These are phyloP conservation scores for Mortierella sp. DNA, from an alignment of 371 early-diverging fungal genomes.

Conservation along the genomic window DNA sequence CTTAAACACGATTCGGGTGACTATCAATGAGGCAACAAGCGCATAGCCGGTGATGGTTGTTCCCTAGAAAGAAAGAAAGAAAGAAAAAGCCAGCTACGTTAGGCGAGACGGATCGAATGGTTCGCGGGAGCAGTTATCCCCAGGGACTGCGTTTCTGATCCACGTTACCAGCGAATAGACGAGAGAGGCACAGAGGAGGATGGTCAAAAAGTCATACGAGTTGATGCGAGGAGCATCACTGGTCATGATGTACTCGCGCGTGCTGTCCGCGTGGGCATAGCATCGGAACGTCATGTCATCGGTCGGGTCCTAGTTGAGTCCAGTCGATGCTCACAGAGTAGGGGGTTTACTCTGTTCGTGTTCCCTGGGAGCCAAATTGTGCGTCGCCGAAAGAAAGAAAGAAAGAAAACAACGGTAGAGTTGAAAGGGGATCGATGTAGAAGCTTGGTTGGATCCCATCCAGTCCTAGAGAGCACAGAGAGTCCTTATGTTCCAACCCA, in stretches of 20 bases:
- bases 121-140: neutral
- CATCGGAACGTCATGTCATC: constrained; percentile 45
- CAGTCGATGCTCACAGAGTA: too few species aligned
- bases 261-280: constrained; percentile 48
- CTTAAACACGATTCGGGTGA: constrained; percentile 38
- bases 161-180: constrained; percentile 26
- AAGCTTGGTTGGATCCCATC: too few species aligned
- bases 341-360: too few species aligned
- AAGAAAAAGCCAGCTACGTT: neutral
- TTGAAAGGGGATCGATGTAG: too few species aligned
- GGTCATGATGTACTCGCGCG: constrained; percentile 52
- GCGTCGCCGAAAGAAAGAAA: too few species aligned
- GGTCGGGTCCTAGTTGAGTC: too few species aligned
- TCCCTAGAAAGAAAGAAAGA: constrained; percentile 11
- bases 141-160: neutral
- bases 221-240: constrained; percentile 47
- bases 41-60: constrained; percentile 27
- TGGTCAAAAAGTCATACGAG: constrained; percentile 40
- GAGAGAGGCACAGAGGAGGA: constrained; percentile 17
- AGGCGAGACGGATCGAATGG: neutral
- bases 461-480: too few species aligned
- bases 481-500: too few species aligned
- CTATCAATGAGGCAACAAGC: constrained; percentile 16
- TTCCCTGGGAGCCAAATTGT: too few species aligned
- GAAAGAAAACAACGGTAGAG: too few species aligned